A percentile compares a stretch with the other conserved stretches of the same genome.
phyloP scores from a whole-genome alignment of 2,329 filamentous ascomycete species.

The Clonostachys rosea region DNA sequence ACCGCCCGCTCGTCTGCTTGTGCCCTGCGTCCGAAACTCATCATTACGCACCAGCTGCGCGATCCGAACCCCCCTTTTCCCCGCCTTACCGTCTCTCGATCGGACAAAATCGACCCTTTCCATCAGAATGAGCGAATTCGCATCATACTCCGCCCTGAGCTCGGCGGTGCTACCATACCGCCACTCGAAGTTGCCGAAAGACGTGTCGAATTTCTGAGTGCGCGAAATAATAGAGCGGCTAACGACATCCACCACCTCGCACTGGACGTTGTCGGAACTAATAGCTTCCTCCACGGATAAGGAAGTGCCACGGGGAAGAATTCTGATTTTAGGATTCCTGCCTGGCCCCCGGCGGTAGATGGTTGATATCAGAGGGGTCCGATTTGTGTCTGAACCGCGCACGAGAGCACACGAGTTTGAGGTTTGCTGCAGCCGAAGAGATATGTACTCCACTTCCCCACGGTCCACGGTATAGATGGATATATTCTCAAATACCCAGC shows the following conservation, averaged over 20 bases:
- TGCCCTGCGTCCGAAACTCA: constrained; percentile 10
- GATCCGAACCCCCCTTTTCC: constrained; percentile 4
- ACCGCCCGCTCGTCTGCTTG: constrained; percentile 8
- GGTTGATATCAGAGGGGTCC: constrained; percentile 10
- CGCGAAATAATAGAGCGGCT: constrained; percentile 9
- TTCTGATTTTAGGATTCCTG: constrained; percentile 9
- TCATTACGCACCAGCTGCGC: constrained; percentile 11
- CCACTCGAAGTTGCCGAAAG: constrained; percentile 11
- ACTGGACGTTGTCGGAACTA: constrained; percentile 2
- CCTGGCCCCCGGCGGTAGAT: constrained; percentile 12
- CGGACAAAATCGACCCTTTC: constrained; percentile 5
- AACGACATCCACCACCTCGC: constrained; percentile 8
- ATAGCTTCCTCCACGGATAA: constrained; percentile 10
- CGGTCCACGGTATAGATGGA: constrained; percentile 2
- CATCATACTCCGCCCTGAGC: constrained; percentile 3
- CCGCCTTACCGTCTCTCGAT: neutral
- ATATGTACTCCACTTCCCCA: constrained; percentile 7
- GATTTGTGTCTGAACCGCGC: constrained; percentile 3
- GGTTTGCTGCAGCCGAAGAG: constrained; percentile 9
- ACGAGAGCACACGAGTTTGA: constrained; percentile 15
- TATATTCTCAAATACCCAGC: constrained; percentile 51
- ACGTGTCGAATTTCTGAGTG: constrained; percentile 10
- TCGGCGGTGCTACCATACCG: constrained; percentile 9
- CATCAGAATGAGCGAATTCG: constrained; percentile 9
- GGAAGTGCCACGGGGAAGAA: constrained; percentile 2